Conservation (phyloP, 2,329 filamentous ascomycete genomes). For the Arthroderma uncinatum region DNA sequence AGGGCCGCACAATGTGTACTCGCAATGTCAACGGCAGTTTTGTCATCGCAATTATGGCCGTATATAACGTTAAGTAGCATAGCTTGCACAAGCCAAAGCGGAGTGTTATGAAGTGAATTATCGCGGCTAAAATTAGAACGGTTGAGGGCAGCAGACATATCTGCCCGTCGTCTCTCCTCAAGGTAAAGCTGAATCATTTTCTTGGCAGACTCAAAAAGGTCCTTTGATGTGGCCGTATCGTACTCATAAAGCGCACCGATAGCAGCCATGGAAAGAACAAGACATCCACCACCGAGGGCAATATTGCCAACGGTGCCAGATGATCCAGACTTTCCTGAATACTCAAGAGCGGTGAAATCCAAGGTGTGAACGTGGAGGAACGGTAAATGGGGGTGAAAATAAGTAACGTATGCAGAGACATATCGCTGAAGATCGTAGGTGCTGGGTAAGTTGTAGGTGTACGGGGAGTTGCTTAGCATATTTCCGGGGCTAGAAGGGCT, state of each 20-base stretch:
- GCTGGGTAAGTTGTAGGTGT: conserved; percentile 52
- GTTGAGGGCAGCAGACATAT: conserved; percentile 53
- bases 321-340: conserved; percentile 49
- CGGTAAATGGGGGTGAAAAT: conserved; percentile 90
- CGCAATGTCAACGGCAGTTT: conserved; percentile 79
- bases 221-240: conserved; percentile 66
- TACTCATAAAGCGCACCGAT: conserved; percentile 78
- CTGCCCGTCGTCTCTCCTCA: conserved; percentile 78
- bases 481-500: conserved; percentile 25
- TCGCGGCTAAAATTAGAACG: conserved; percentile 44
- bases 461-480: conserved; percentile 16
- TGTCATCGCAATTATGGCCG: conserved; percentile 87
- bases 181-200: conserved; percentile 91
- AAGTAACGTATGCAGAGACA: conserved; percentile 78
- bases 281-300: conserved; percentile 70
- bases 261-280: conserved; percentile 81
- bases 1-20: conserved; percentile 84
- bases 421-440: conserved; percentile 82
- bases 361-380: conserved; percentile 87
- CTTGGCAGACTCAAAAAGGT: conserved; percentile 85
- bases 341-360: conserved; percentile 70
- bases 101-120: conserved; percentile 59
- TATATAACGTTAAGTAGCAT: conserved; percentile 96
- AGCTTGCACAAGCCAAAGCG: conserved; percentile 89
- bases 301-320: conserved; percentile 43